Conservation (phyloP, 495 filamentous ascomycete species). For the Penicillium samsonianum region DNA sequence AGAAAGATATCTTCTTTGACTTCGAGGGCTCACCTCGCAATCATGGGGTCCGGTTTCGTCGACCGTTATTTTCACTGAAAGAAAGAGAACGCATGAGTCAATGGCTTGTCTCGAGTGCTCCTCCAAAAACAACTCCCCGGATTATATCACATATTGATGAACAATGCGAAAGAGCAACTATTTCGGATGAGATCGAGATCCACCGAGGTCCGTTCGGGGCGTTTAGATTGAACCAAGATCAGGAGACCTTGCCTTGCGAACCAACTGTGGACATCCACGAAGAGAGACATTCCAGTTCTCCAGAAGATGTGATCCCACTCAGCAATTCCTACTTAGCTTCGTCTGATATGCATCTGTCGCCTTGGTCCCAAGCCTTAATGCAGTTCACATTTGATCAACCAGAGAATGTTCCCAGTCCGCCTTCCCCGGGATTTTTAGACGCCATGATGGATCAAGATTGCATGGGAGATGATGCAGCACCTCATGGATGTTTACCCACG, state of each 20-base stretch:
- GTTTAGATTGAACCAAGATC: conserved; percentile 14
- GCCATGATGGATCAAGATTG: conserved; percentile 7
- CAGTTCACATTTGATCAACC: conserved; percentile 18
- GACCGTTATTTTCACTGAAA: conserved; percentile 28
- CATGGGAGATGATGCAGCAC: neutral
- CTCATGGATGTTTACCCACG: neutral
- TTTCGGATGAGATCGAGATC: conserved; percentile 6
- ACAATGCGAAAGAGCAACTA: conserved; percentile 8
- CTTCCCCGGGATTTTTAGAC: conserved; percentile 13
- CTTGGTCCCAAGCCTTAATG: conserved; percentile 19
- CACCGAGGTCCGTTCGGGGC: conserved; percentile 22
- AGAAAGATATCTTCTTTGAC: conserved; percentile 30
- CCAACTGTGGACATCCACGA: neutral
- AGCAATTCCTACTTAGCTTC: neutral
- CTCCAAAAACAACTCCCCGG: conserved; percentile 13
- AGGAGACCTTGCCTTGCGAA: neutral
- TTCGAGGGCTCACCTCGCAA: conserved; percentile 14
- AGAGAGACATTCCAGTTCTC: conserved; percentile 8
- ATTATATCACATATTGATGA: conserved; percentile 22
- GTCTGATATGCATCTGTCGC: neutral
- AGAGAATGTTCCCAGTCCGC: conserved; percentile 5
- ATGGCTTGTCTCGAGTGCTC: conserved; percentile 22
- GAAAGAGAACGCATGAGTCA: conserved; percentile 28
- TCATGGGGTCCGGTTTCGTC: conserved; percentile 26
- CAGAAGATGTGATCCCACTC: neutral